These are phyloP conservation scores for Penicillium roqueforti DNA, from an alignment of 495 filamentous ascomycete species.

Conservation along the genomic window DNA sequence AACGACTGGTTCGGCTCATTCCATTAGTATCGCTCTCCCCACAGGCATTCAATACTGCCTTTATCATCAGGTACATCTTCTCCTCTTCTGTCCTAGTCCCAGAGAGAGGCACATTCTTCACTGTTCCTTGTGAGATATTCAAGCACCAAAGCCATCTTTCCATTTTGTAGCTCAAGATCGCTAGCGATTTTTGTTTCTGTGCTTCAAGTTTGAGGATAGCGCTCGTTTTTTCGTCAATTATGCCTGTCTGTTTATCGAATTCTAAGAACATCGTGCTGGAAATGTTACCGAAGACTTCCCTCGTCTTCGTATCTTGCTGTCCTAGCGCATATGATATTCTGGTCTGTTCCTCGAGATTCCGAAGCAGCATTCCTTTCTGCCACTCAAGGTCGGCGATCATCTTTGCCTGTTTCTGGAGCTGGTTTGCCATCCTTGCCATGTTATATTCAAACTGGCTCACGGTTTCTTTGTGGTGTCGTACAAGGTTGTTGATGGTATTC, in stretches of 20 bases:
- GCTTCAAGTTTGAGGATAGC: background rate
- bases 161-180: background rate
- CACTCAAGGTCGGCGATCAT: background rate
- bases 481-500: background rate
- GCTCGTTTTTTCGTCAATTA: background rate
- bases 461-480: background rate
- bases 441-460: no score
- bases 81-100: no score
- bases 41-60: no score
- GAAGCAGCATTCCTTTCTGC: background rate
- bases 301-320: background rate
- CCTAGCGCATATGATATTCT: background rate
- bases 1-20: no score
- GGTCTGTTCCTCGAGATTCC: background rate
- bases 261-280: background rate
- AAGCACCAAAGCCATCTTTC: background rate
- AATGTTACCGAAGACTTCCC: background rate
- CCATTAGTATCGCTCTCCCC: no score
- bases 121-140: background rate
- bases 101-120: background rate
- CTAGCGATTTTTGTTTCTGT: background rate
- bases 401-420: background rate
- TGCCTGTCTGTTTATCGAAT: background rate
- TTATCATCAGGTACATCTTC: no score
- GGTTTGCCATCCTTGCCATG: background rate